These are phyloP conservation scores for Eutrema heterophyllum DNA, from an alignment of 345 rosid genomes.

Conservation along the genomic window DNA sequence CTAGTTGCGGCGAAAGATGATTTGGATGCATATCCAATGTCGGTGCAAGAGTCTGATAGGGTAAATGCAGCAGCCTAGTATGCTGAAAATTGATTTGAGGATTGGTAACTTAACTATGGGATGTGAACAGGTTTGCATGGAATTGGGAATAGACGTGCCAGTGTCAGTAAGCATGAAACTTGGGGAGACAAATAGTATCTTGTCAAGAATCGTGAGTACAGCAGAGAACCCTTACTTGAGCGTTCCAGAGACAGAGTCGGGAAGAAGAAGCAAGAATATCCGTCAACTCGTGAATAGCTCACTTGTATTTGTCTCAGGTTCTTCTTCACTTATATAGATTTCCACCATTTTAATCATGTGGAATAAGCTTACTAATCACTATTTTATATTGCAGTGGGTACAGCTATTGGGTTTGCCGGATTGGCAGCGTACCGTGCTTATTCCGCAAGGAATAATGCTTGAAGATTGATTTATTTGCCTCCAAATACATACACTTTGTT, in stretches of 20 bases:
- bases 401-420: slow-evolving; percentile 56
- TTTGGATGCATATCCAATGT: slow-evolving; percentile 53
- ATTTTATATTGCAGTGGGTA: slow-evolving; percentile 44
- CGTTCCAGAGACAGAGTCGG: slow-evolving; percentile 70
- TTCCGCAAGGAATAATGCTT: slow-evolving; percentile 56
- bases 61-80: slow-evolving; percentile 14
- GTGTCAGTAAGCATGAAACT: slow-evolving; percentile 48
- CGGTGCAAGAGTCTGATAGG: slow-evolving; percentile 56
- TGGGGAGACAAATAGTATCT: slow-evolving; percentile 47
- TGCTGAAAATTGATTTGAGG: no score
- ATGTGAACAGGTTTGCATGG: slow-evolving; percentile 51
- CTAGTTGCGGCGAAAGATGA: slow-evolving; percentile 79
- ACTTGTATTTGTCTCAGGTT: slow-evolving; percentile 66
- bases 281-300: slow-evolving; percentile 57
- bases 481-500: not conserved
- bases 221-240: slow-evolving; percentile 68
- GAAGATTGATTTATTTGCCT: not conserved
- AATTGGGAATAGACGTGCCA: slow-evolving; percentile 64
- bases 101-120: not conserved
- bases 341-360: no score
- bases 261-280: slow-evolving; percentile 53
- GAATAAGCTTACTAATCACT: no score
- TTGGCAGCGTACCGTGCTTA: slow-evolving; percentile 62
- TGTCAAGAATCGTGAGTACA: slow-evolving; percentile 48
- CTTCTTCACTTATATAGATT: not conserved